A percentile compares a stretch with the other conserved stretches of the same genome.
Conservation (phyloP, 2,329 filamentous ascomycete species). For the Coniella lustricola region DNA sequence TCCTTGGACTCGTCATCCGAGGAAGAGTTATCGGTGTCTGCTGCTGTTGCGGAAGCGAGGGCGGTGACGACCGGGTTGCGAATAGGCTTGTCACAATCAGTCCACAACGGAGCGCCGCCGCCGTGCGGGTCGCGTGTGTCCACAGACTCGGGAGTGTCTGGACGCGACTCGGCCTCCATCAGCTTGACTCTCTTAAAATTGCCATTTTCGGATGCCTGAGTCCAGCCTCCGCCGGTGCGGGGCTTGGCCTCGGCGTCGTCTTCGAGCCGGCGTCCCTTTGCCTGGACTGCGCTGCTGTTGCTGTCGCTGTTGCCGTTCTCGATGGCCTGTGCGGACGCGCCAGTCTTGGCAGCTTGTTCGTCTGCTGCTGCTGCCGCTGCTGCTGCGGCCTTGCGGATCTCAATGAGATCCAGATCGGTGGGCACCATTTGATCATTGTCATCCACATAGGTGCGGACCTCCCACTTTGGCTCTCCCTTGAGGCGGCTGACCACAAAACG, state of each 20-base stretch:
- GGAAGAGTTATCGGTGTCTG: too few relatives aligned
- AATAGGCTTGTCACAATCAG: not conserved
- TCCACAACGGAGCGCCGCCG: conserved; percentile 1
- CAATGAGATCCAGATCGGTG: conserved; percentile 72
- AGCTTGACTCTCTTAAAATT: conserved; percentile 36
- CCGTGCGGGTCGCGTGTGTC: not conserved
- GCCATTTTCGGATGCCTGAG: conserved; percentile 31
- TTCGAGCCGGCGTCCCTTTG: conserved; percentile 4
- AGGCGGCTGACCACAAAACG: conserved; percentile 74
- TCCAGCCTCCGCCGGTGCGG: conserved; percentile 33
- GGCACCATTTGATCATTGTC: conserved; percentile 79
- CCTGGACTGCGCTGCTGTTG: not conserved
- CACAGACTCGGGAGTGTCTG: conserved; percentile 13
- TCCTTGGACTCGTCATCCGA: too few relatives aligned
- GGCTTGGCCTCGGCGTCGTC: conserved; percentile 15
- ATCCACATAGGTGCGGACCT: conserved; percentile 62
- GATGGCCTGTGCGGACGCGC: not conserved
- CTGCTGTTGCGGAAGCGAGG: not conserved
- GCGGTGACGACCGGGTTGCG: conserved; percentile 9
- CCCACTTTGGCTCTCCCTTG: conserved; percentile 55
- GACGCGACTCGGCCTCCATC: conserved; percentile 12
- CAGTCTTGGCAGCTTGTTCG: conserved; percentile 1
- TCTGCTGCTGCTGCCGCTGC: conserved; percentile 20
- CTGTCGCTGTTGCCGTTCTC: too few relatives aligned
- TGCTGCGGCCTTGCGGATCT: conserved; percentile 30